Evolutionary conservation across 306 rosid genomes (phyloP).

Genomic region (Hippophae gyantsensis): DNA sequence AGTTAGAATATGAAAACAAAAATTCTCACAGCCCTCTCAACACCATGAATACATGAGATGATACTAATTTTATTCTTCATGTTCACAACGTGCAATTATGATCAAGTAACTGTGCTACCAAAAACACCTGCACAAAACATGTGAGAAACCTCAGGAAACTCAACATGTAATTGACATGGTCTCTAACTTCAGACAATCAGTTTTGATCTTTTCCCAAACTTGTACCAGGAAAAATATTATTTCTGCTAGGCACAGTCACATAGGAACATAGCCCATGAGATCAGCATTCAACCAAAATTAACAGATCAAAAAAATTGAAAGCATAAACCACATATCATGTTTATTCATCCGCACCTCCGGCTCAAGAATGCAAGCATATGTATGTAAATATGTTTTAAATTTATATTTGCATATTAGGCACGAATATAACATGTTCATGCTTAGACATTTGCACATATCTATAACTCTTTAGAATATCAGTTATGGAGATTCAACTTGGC

Average conservation of each 20-base stretch:
- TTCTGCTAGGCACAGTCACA: neutral
- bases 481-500: neutral
- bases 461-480: neutral
- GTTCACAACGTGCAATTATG: too few relatives aligned
- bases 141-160: neutral
- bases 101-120: neutral
- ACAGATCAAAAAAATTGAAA: neutral
- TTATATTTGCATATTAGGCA: neutral
- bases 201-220: neutral
- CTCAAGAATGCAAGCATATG: neutral
- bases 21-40: too few relatives aligned
- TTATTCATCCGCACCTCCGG: neutral
- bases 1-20: too few relatives aligned
- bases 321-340: neutral
- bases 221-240: neutral
- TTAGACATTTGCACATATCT: neutral
- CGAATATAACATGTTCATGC: neutral
- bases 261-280: neutral
- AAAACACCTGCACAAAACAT: neutral
- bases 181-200: neutral
- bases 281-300: neutral
- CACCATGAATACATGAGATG: too few relatives aligned
- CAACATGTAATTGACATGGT: neutral
- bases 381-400: neutral
- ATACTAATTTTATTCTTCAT: too few relatives aligned